A percentile compares a stretch with the other conserved stretches of the same genome.
Conservation (phyloP, 202 grass and related monocot species). For the Carex sylvatica region DNA sequence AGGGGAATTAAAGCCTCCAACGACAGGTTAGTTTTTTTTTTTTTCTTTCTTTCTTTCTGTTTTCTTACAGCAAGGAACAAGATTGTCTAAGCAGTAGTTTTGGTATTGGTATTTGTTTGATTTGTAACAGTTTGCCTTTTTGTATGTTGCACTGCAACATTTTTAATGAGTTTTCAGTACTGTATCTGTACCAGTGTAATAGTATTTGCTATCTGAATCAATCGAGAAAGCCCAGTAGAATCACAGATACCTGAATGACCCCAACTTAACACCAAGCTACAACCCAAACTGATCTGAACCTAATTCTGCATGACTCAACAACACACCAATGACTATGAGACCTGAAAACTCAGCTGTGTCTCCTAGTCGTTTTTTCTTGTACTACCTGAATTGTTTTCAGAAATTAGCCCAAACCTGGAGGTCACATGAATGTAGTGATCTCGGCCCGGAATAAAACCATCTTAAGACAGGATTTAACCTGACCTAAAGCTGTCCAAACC, state of each 20-base stretch:
- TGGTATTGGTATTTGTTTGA: neutral
- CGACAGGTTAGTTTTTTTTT: constrained; percentile 63
- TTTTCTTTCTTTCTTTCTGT: constrained; percentile 24
- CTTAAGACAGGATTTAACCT: neutral
- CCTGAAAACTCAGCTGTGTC: neutral
- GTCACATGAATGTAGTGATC: neutral
- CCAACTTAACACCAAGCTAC: neutral
- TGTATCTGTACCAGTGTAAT: neutral
- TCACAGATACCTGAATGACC: neutral
- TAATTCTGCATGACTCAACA: neutral
- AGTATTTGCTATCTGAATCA: neutral
- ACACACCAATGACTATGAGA: neutral
- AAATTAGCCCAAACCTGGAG: neutral
- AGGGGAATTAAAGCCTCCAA: constrained; percentile 98
- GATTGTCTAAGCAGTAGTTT: neutral
- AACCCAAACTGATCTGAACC: neutral
- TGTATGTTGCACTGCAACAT: neutral
- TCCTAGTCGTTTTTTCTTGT: neutral
- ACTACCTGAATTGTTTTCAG: neutral
- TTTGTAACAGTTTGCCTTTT: neutral
- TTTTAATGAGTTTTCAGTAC: neutral
- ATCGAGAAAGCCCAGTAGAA: neutral
- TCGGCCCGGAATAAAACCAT: neutral
- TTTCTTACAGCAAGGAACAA: neutral
- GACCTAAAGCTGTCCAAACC: neutral